A percentile compares a stretch with the other conserved stretches of the same genome.
Conservation (phyloP, 1,284 basidiomycete genomes). For the Ganoderma lingzhi region DNA sequence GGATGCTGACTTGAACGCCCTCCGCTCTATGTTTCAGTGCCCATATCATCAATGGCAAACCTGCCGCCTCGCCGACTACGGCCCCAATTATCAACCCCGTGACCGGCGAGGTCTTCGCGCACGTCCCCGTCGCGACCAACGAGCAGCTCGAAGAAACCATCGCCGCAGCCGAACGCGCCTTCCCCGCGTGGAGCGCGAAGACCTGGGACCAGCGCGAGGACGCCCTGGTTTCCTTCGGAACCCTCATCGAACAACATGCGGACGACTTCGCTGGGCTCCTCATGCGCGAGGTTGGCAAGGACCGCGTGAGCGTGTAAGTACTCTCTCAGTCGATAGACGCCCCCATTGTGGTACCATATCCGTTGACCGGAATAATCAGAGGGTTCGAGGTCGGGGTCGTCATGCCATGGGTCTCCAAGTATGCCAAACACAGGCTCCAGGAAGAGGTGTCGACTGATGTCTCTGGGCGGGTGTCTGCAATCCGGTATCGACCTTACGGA, state of each 20-base stretch:
- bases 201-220: slow-evolving; percentile 23
- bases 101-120: slow-evolving; percentile 22
- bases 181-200: slow-evolving; percentile 20
- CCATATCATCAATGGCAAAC: slow-evolving; percentile 22
- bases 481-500: slow-evolving; percentile 18
- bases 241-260: slow-evolving; percentile 13
- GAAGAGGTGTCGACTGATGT: slow-evolving; percentile 13
- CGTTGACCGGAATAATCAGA: background rate
- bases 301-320: slow-evolving; percentile 22
- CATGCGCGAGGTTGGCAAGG: slow-evolving; percentile 28
- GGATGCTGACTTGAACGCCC: background rate
- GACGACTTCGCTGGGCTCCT: slow-evolving; percentile 19
- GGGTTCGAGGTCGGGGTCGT: slow-evolving; percentile 9
- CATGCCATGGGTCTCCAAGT: background rate
- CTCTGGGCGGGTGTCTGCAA: slow-evolving; percentile 6
- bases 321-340: background rate
- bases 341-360: background rate
- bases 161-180: slow-evolving; percentile 21
- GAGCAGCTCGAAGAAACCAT: slow-evolving; percentile 28
- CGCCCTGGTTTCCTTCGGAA: slow-evolving; percentile 15
- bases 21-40: background rate
- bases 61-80: slow-evolving; percentile 10
- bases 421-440: slow-evolving; percentile 16
- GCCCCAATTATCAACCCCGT: slow-evolving; percentile 24
- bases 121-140: slow-evolving; percentile 25